These are phyloP conservation scores for Mrakia hoshinonis DNA, from an alignment of 768 basidiomycete genomes.

Conservation along the genomic window DNA sequence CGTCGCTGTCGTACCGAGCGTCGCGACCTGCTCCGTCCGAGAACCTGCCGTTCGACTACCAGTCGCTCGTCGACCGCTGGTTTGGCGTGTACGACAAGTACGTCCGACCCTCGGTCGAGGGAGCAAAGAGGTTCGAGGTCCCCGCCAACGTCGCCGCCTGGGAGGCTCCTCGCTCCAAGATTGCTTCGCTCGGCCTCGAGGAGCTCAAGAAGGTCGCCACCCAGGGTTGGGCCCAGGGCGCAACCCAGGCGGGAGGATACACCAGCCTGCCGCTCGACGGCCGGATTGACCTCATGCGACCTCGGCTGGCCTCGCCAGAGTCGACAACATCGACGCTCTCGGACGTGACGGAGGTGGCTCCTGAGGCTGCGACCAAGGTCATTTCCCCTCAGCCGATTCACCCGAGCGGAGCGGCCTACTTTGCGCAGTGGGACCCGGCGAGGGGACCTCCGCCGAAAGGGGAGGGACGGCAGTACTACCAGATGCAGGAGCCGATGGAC, in stretches of 20 bases:
- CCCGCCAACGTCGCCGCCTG: slow-evolving; percentile 65
- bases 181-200: slow-evolving; percentile 50
- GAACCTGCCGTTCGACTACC: slow-evolving; percentile 58
- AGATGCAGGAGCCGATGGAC: slow-evolving; percentile 23
- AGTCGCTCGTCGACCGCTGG: slow-evolving; percentile 80
- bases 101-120: slow-evolving; percentile 52
- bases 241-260: slow-evolving; percentile 52
- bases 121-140: slow-evolving; percentile 48
- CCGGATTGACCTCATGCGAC: slow-evolving; percentile 76
- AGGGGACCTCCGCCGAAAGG: slow-evolving; percentile 36
- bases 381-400: slow-evolving; percentile 35
- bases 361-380: background rate
- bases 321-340: slow-evolving; percentile 51
- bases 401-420: slow-evolving; percentile 59
- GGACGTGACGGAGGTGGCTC: slow-evolving; percentile 32
- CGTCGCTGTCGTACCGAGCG: slow-evolving; percentile 58
- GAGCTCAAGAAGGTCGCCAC: slow-evolving; percentile 57
- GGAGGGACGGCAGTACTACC: slow-evolving; percentile 1
- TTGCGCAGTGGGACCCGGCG: slow-evolving; percentile 76
- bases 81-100: slow-evolving; percentile 80
- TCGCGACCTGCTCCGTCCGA: slow-evolving; percentile 45
- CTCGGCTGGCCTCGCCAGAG: slow-evolving; percentile 62
- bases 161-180: slow-evolving; percentile 47
- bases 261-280: slow-evolving; percentile 75
- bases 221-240: slow-evolving; percentile 47